Conservation (phyloP, 225 moss, liverwort and hornwort genomes). For the Polytrichum formosum region DNA sequence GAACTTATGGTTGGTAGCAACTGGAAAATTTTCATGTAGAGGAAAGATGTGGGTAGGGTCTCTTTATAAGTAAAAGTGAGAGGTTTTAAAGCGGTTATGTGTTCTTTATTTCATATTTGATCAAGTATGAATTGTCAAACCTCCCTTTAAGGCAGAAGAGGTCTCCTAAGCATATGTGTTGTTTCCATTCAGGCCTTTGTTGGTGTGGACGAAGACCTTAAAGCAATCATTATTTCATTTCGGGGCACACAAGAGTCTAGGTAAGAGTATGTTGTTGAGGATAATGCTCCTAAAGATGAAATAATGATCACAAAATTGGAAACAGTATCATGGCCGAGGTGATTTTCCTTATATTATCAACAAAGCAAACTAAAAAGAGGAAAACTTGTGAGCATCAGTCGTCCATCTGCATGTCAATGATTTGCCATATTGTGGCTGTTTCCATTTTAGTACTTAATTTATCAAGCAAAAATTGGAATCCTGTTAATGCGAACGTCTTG, state of each 20-base stretch:
- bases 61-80: too few relatives aligned
- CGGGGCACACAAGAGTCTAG: constrained; percentile 86
- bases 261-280: constrained; percentile 11
- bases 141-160: background rate
- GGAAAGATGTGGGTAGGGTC: too few relatives aligned
- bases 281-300: background rate
- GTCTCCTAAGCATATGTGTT: background rate
- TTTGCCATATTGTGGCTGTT: too few relatives aligned
- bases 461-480: too few relatives aligned
- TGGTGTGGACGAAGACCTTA: constrained; percentile 80
- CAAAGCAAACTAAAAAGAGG: too few relatives aligned
- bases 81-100: background rate
- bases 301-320: background rate
- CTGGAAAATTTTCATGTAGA: too few relatives aligned
- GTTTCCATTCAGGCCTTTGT: constrained; percentile 62
- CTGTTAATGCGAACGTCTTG: background rate
- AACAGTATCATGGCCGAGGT: too few relatives aligned
- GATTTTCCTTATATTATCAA: too few relatives aligned
- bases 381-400: too few relatives aligned
- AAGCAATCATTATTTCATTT: constrained; percentile 74
- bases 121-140: background rate
- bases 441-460: too few relatives aligned
- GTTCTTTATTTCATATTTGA: background rate
- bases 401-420: too few relatives aligned
- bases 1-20: constrained; percentile 1